Evolutionary conservation across 2,329 filamentous ascomycete species (phyloP), one percentile per base, ranked within the genome.

Genomic region (Emericellopsis atlantica): DNA sequence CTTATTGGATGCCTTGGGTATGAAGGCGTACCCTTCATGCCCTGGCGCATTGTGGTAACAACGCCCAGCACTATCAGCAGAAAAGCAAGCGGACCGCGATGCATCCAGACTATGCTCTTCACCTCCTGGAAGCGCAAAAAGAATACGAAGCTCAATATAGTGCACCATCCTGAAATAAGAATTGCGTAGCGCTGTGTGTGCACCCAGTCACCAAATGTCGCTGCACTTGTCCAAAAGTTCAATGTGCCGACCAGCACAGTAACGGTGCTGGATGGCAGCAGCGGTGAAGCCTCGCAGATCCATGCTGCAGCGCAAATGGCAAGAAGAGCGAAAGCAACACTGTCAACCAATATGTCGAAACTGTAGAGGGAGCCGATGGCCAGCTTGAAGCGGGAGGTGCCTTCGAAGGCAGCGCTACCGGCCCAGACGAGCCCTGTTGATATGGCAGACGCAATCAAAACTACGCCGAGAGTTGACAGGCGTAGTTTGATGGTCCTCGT

Each of bases 271-370:
- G 56, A 53, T 1, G 70, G 60, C 2, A 61, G 59, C 5, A 70
- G 49, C 0, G 68, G 63, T 0, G 62, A 66, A 2, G 61, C 59
- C 37, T 74, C 67, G 41, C 64, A 69, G 12, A 67, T 54, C 56
- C 71, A 65, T 4, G 72, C 55, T 2, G 59, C 56, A 4, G 62
- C 54, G 1, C 69, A 70, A 26, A 70, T 56, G 40, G 67, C 46
- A 21, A 74, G 54, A 2, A 57, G 47, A 2, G 66, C 61, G 32
- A 74, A 58, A 2, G 62, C 55, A 26, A 71, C 46, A 44, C 70
- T 67, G 41, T 72, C 70, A 15, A 64, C 59, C 14, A 72, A 50
- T 14, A 68, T 55, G 42, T 74, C 69, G 44, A 72, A 70, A 2
- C 63, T 48, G 42, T 70, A 70, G 3, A 73, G 49, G 24, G 65